A percentile compares a stretch with the other conserved stretches of the same genome.
Evolutionary conservation across 345 rosid genomes (phyloP).

Genomic region (Leavenworthia alabamica): DNA sequence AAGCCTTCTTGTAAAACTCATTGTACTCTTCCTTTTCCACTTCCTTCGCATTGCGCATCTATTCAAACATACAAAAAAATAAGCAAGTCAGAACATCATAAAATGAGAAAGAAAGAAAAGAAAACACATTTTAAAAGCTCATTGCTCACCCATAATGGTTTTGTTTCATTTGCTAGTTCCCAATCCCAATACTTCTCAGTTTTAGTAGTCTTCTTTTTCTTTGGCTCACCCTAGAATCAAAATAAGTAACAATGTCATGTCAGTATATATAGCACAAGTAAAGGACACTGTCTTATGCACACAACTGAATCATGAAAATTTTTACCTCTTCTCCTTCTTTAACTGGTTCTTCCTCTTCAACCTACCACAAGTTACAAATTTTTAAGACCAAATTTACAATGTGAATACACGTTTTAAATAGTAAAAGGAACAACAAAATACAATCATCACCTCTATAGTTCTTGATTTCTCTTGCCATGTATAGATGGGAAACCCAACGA

Average conservation of each 20-base stretch:
- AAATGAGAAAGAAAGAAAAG: not conserved
- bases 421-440: not conserved
- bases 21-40: constrained; percentile 73
- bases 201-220: constrained; percentile 73
- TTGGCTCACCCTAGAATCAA: constrained; percentile 61
- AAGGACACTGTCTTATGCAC: not conserved
- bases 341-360: constrained; percentile 82
- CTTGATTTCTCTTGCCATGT: constrained; percentile 93
- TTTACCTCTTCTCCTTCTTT: constrained; percentile 91
- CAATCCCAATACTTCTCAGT: constrained; percentile 98
- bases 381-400: not conserved
- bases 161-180: constrained; percentile 92
- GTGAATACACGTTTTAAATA: not conserved
- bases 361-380: constrained; percentile 37
- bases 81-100: not conserved
- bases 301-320: not conserved
- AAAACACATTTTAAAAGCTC: not conserved
- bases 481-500: constrained; percentile 93
- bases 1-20: constrained; percentile 91
- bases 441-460: constrained; percentile 66
- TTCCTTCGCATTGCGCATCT: constrained; percentile 87
- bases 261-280: not conserved
- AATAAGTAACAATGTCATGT: constrained; percentile 15
- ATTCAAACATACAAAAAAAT: constrained; percentile 11
- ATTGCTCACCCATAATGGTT: constrained; percentile 86